Evolutionary conservation across 345 rosid genomes (phyloP), one percentile per base, ranked within the genome.

Genomic region (Hevea brasiliensis): DNA sequence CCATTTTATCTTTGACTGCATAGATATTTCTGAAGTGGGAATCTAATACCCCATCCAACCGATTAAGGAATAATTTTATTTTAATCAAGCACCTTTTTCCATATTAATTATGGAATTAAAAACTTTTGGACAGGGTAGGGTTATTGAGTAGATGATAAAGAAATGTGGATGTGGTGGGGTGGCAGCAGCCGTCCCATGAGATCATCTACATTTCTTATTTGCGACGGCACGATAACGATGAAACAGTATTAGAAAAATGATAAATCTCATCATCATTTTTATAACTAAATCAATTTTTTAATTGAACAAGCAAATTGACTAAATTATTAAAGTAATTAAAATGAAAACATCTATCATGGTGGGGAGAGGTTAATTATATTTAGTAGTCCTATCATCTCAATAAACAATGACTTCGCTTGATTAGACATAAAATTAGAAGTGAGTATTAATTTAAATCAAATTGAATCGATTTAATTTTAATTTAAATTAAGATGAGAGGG

Each of bases 221-320:
- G 77, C 69, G 82, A 86, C 86, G 83, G 92, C 86, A 83, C 77
- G 84, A 84, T 74, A 74, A 83, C 76, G 79, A 81, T 74, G 72
- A 67, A 32, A 42, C 29, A 13, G 32, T 57, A 67, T 68, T 21
- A 48, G 64, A 61, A 45, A 74, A 60, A 72, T 44, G 14, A 47
- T 57, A 32, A 32, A 32, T 32, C 37, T 32, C 37, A 32, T 32
- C 37, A 32, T 32, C 4, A 32, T 32, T 4, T 32, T 32, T 32
- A 1, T 32, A 32, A 32, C 37, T 32, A 32, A 32, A 32, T 32
- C n/a, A 15, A 15, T 13, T 17, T 50, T 50, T 50, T 3, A 50
- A 50, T n/a, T n/a, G n/a, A 50, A 71, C 20, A 8, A 40, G 35
- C 10, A 1, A 32, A 32, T 32, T 32, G 51, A 68, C 55, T 44